A percentile compares a stretch with the other conserved stretches of the same genome.
phyloP scores from a whole-genome alignment of 768 basidiomycete species.

The Leccinellum luteum region DNA sequence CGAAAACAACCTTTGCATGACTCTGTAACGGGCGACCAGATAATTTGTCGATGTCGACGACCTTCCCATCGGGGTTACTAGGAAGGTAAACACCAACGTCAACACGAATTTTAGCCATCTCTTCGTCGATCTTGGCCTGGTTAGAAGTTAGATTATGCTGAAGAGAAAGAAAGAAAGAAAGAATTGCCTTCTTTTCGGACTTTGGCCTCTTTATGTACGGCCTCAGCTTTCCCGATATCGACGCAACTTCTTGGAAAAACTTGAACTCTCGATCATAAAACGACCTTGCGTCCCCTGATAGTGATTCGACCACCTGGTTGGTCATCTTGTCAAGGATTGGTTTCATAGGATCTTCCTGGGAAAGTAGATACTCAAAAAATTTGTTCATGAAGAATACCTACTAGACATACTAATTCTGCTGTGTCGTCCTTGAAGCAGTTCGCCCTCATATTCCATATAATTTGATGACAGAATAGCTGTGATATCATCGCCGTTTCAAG shows the following conservation, averaged over 20 bases:
- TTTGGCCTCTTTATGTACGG: constrained; percentile 95
- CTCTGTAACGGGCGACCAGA: constrained; percentile 95
- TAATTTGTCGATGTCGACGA: constrained; percentile 96
- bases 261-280: constrained; percentile 95
- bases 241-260: constrained; percentile 96
- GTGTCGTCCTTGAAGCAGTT: constrained; percentile 93
- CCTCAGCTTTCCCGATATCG: constrained; percentile 96
- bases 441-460: constrained; percentile 99
- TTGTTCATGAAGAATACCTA: background rate
- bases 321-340: constrained; percentile 90
- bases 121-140: constrained; percentile 98
- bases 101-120: constrained; percentile 94
- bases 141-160: background rate
- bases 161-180: background rate
- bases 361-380: constrained; percentile 1
- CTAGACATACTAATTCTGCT: constrained; percentile 67
- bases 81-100: constrained; percentile 97
- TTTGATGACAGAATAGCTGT: constrained; percentile 97
- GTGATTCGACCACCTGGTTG: constrained; percentile 69
- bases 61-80: constrained; percentile 94
- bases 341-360: constrained; percentile 92
- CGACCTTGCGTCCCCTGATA: constrained; percentile 83
- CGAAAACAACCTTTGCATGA: constrained; percentile 79
- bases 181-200: constrained; percentile 86
- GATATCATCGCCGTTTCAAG: constrained; percentile 97